A percentile compares a stretch with the other conserved stretches of the same genome.
Conservation (phyloP, 192 early-diverging fungal species). For the Coemansia sp. region DNA sequence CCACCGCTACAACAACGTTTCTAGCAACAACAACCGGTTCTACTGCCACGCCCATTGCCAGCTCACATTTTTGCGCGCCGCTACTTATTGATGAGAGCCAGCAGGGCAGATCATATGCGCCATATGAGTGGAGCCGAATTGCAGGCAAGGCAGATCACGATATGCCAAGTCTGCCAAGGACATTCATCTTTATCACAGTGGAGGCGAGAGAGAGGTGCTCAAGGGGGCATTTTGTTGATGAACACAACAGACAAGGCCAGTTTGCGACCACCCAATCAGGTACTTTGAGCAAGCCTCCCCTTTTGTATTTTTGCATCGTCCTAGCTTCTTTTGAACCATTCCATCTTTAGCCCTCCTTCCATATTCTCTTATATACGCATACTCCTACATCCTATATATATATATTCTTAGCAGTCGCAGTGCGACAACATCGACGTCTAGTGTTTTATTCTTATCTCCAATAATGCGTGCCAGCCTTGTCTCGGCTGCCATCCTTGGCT, state of each 20-base stretch:
- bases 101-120: neutral
- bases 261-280: neutral
- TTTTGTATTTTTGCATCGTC: neutral
- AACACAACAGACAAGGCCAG: neutral
- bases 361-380: neutral
- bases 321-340: neutral
- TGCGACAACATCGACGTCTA: neutral
- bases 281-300: neutral
- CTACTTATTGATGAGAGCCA: neutral
- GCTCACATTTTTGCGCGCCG: neutral
- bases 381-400: neutral
- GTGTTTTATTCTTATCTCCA: neutral
- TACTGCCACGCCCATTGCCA: neutral
- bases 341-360: constrained; percentile 2
- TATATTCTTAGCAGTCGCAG: constrained; percentile 4
- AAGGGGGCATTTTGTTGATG: neutral
- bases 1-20: constrained; percentile 2
- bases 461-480: constrained; percentile 41
- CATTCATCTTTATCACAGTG: neutral
- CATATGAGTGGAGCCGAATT: neutral
- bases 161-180: neutral
- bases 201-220: neutral
- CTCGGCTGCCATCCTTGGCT: constrained; percentile 33
- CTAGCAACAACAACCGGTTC: neutral
- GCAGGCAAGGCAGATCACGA: neutral